Conservation (phyloP, 345 rosid genomes). For the Kandelia obovata region DNA sequence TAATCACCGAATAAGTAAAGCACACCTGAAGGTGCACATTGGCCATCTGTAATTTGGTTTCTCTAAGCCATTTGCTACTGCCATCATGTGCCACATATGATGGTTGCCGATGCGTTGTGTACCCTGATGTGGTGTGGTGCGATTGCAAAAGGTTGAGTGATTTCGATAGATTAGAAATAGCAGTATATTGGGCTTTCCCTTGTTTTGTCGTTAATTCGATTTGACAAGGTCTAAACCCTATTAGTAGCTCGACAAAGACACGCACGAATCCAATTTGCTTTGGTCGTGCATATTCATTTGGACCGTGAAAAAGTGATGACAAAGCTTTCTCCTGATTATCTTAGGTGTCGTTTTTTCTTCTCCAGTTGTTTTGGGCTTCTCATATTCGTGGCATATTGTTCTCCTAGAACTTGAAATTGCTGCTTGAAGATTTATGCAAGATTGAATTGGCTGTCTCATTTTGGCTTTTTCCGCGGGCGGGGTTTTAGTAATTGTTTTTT, state of each 20-base stretch:
- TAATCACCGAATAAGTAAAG: neutral
- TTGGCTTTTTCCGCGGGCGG: too few species aligned
- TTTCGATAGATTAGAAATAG: neutral
- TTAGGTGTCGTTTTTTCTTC: neutral
- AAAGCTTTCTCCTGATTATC: conserved; percentile 2
- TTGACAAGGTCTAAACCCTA: neutral
- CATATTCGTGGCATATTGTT: neutral
- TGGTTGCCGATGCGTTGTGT: conserved; percentile 11
- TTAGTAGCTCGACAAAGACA: conserved; percentile 7
- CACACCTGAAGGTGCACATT: too few species aligned
- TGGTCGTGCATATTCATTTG: neutral
- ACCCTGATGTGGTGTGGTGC: conserved; percentile 21
- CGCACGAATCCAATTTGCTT: neutral
- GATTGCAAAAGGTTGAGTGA: conserved; percentile 1
- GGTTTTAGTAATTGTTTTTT: too few species aligned
- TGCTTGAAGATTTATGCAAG: neutral
- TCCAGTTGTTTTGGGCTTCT: too few species aligned
- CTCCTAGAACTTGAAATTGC: neutral
- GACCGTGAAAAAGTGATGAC: neutral
- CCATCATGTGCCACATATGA: conserved; percentile 11
- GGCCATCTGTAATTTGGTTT: neutral
- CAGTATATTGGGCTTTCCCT: neutral
- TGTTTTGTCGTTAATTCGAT: neutral
- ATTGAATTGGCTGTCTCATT: too few species aligned
- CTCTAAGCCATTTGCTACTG: neutral